Base-by-base conservation (phyloP, 306 rosid genomes). In the Quercus variabilis region DNA sequence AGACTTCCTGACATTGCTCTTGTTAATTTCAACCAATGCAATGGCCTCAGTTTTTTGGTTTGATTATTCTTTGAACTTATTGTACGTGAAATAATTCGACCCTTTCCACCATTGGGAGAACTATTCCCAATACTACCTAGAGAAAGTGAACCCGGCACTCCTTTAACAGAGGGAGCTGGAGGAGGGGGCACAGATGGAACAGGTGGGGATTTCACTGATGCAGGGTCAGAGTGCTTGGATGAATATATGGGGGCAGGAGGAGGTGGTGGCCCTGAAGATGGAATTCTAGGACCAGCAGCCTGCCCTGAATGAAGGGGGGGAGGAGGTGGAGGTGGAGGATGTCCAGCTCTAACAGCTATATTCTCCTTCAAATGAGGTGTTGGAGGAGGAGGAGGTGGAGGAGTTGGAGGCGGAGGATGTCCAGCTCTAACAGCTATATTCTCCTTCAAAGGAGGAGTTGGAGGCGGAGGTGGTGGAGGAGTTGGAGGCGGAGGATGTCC, bases 1-100 rank as follows among this genome's bases (percentile, higher is more conserved):
- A 94, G 82, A 85, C 97, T 94, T 86, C 99, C 99, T 78, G 86
- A 88, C 73, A 86, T 90, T 70, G 97, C 97, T 87, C 93, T 90
- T 8, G 97, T 81, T 79, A 94, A 56, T 80, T 94, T 94, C 85
- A 91, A 80, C 99, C 99, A 94, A 81, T 94, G 95, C 88, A 94
- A 82, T 26, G 97, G 99, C 85, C 92, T 94, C 92, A 94, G 73
- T 81, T 91, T 94, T 83, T 92, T 94, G 60, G 86, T 55, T 81
- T 85, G 83, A 62, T 73, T 81, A 76, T 74, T 77, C 74, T 82
- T 94, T 71, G 92, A 82, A 62, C 49, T 85, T 64, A 85, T 52
- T 0, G 89, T 82, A 23, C 90, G 91, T 80, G 90, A 84, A 55
- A 84, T 74, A 58, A 75, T 60, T 28, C 92, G 87, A 60, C 92